Evolutionary conservation across 2,329 filamentous ascomycete genomes (phyloP).

Genomic region (Talaromyces sp.): DNA sequence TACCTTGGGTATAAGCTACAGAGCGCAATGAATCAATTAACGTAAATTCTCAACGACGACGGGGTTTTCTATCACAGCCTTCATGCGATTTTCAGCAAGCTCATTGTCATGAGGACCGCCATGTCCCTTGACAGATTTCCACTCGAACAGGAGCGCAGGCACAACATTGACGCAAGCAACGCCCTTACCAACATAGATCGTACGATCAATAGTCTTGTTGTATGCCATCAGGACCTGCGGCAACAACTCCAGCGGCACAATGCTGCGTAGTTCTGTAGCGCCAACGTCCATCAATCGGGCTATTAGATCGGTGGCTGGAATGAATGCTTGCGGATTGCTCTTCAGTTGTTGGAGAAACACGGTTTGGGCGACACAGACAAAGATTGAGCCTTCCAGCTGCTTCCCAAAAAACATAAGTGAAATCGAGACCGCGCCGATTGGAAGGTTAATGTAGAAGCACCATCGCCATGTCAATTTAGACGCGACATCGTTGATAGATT

Average conservation of each 20-base stretch:
- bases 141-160: not conserved
- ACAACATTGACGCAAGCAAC: not conserved
- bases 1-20: not conserved
- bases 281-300: not conserved
- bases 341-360: constrained; percentile 25
- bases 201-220: not conserved
- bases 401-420: constrained; percentile 29
- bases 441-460: constrained; percentile 60
- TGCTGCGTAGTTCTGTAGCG: not conserved
- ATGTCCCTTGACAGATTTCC: not conserved
- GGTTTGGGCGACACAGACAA: constrained; percentile 26
- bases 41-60: not conserved
- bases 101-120: not conserved
- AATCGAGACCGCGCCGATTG: constrained; percentile 30
- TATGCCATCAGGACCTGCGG: not conserved
- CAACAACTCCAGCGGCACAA: not conserved
- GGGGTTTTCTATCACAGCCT: not conserved
- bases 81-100: not conserved
- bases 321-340: not conserved
- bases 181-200: not conserved
- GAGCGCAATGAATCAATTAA: not conserved
- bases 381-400: constrained; percentile 28
- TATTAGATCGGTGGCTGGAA: not conserved
- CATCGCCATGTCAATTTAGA: constrained; percentile 60
- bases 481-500: constrained; percentile 27